phyloP scores from a whole-genome alignment of 768 basidiomycete genomes.

The Panaeolus papilionaceus region DNA sequence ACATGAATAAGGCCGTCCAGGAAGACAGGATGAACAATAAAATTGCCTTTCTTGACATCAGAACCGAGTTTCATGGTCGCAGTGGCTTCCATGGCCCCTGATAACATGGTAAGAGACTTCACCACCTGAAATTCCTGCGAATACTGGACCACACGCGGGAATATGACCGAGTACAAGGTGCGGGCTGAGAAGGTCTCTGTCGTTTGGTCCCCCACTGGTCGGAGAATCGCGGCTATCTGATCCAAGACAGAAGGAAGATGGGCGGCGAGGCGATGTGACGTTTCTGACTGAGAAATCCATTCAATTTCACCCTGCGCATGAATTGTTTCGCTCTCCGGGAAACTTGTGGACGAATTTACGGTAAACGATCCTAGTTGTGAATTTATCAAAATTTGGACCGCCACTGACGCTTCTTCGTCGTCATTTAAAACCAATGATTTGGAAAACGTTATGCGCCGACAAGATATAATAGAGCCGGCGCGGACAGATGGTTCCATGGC shows the following conservation, averaged over 20 bases:
- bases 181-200: slow-evolving; percentile 60
- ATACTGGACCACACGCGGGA: slow-evolving; percentile 73
- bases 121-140: slow-evolving; percentile 63
- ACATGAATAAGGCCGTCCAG: slow-evolving; percentile 72
- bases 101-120: slow-evolving; percentile 54
- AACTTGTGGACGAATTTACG: slow-evolving; percentile 46
- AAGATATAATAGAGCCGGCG: slow-evolving; percentile 40
- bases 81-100: slow-evolving; percentile 54
- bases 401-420: slow-evolving; percentile 34
- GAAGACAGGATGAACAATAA: slow-evolving; percentile 61
- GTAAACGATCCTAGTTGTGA: slow-evolving; percentile 49
- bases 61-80: slow-evolving; percentile 53
- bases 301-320: slow-evolving; percentile 56
- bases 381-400: slow-evolving; percentile 46
- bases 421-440: slow-evolving; percentile 55
- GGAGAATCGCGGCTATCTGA: slow-evolving; percentile 38
- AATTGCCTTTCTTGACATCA: slow-evolving; percentile 36
- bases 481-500: slow-evolving; percentile 31
- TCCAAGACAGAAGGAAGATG: slow-evolving; percentile 41
- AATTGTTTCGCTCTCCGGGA: slow-evolving; percentile 37
- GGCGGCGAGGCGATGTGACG: slow-evolving; percentile 43
- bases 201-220: slow-evolving; percentile 28
- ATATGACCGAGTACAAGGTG: slow-evolving; percentile 69
- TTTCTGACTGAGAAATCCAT: slow-evolving; percentile 38
- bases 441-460: slow-evolving; percentile 53